Evolutionary conservation across 129 eudicot genomes (phyloP).

Genomic region (Lactuca saligna): DNA sequence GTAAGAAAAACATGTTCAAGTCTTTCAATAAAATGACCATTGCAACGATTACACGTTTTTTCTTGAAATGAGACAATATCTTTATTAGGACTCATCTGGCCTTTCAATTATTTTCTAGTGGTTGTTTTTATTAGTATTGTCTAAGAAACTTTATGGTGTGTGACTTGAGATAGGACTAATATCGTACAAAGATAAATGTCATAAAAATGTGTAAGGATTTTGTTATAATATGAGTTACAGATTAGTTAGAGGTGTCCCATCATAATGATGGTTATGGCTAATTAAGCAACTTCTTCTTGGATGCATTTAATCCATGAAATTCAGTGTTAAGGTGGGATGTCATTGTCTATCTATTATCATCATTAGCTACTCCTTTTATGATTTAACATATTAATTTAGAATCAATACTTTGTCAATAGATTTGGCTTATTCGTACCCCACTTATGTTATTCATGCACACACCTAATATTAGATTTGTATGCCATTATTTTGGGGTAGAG

Average conservation of each 20-base stretch:
- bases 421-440: constrained; percentile 11
- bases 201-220: neutral
- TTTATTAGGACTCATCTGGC: neutral
- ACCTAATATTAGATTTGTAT: neutral
- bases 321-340: constrained; percentile 31
- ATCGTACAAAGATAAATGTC: neutral
- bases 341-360: constrained; percentile 23
- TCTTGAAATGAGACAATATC: neutral
- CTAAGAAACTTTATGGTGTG: neutral
- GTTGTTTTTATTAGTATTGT: neutral
- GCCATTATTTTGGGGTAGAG: neutral
- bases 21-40: too few species aligned
- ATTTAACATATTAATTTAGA: neutral
- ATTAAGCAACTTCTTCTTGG: constrained; percentile 29
- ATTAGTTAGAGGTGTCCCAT: constrained; percentile 19
- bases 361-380: constrained; percentile 13
- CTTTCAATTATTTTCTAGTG: neutral
- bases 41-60: too few species aligned
- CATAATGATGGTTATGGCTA: constrained; percentile 24
- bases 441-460: neutral
- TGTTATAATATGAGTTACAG: neutral
- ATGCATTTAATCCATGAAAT: constrained; percentile 13
- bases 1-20: neutral
- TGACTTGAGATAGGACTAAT: neutral
- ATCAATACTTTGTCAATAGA: constrained; percentile 25